Evolutionary conservation across 148 eudicot species (phyloP).

Genomic region (Chenopodium album): DNA sequence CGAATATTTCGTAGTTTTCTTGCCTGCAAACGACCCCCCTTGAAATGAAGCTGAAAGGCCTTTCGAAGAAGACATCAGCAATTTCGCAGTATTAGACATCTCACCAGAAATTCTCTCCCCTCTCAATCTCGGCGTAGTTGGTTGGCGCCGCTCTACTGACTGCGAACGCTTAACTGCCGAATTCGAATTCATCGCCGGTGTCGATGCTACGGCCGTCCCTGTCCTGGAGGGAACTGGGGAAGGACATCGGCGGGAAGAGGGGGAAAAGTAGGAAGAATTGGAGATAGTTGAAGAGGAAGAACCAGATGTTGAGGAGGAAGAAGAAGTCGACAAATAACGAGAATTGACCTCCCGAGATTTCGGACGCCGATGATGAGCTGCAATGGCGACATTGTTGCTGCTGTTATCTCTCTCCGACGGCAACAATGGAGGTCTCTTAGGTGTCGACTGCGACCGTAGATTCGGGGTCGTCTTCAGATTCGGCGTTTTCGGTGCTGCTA

Average conservation of each 20-base stretch:
- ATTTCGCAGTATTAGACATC: constrained; percentile 48
- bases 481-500: constrained; percentile 45
- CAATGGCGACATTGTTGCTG: constrained; percentile 23
- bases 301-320: constrained; percentile 43
- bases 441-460: constrained; percentile 33
- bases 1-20: constrained; percentile 25
- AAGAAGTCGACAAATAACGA: constrained; percentile 50
- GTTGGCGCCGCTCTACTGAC: constrained; percentile 59
- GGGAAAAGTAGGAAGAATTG: constrained; percentile 28
- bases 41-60: constrained; percentile 78
- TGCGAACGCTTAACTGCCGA: constrained; percentile 37
- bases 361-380: constrained; percentile 36
- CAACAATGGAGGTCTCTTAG: constrained; percentile 52
- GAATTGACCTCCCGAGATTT: constrained; percentile 61
- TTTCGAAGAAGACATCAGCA: constrained; percentile 47
- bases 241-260: constrained; percentile 41
- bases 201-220: constrained; percentile 6
- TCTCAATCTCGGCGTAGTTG: constrained; percentile 34
- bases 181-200: constrained; percentile 19
- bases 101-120: constrained; percentile 26
- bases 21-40: constrained; percentile 52
- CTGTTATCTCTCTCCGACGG: constrained; percentile 42
- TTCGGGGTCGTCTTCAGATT: constrained; percentile 37
- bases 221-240: constrained; percentile 47
- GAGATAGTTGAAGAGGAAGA: constrained; percentile 46